Evolutionary conservation across 768 basidiomycete species (phyloP).

Genomic region (Astraeus odoratus): DNA sequence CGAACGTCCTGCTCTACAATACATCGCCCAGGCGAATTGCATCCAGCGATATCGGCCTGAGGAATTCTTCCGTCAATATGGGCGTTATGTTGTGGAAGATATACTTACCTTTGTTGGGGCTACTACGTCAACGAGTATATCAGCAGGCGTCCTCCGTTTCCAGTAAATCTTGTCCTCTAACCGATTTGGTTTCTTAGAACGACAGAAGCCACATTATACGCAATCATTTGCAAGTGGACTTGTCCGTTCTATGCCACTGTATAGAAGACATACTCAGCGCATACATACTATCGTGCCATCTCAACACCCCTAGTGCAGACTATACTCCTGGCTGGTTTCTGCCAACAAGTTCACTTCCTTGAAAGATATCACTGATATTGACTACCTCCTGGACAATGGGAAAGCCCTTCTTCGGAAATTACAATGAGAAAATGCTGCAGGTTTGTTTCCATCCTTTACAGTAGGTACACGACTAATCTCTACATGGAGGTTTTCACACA

Average conservation of each 20-base stretch:
- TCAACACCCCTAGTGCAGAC: not conserved
- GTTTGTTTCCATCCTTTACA: too few relatives aligned
- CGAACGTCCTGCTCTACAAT: slow-evolving; percentile 22
- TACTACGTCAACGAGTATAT: slow-evolving; percentile 18
- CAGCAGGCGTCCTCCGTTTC: slow-evolving; percentile 33
- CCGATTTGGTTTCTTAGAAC: not conserved
- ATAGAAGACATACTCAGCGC: slow-evolving; percentile 43
- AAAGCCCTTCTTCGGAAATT: too few relatives aligned
- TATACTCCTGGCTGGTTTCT: slow-evolving; percentile 39
- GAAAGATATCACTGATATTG: too few relatives aligned
- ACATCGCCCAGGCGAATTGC: slow-evolving; percentile 31
- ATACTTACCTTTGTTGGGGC: slow-evolving; percentile 25
- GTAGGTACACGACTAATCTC: too few relatives aligned
- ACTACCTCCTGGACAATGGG: too few relatives aligned
- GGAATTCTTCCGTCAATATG: slow-evolving; percentile 7
- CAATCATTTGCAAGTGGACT: slow-evolving; percentile 32
- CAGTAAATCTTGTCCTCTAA: slow-evolving; percentile 25
- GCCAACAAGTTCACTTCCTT: too few relatives aligned
- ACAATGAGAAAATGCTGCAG: too few relatives aligned
- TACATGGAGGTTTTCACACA: too few relatives aligned
- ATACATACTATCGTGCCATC: slow-evolving; percentile 31
- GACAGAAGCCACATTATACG: slow-evolving; percentile 37
- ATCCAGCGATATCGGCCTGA: slow-evolving; percentile 11
- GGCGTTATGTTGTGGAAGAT: slow-evolving; percentile 27
- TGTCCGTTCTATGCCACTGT: slow-evolving; percentile 43